These are phyloP conservation scores for Delonix regia DNA, from an alignment of 306 rosid genomes.

Conservation along the genomic window DNA sequence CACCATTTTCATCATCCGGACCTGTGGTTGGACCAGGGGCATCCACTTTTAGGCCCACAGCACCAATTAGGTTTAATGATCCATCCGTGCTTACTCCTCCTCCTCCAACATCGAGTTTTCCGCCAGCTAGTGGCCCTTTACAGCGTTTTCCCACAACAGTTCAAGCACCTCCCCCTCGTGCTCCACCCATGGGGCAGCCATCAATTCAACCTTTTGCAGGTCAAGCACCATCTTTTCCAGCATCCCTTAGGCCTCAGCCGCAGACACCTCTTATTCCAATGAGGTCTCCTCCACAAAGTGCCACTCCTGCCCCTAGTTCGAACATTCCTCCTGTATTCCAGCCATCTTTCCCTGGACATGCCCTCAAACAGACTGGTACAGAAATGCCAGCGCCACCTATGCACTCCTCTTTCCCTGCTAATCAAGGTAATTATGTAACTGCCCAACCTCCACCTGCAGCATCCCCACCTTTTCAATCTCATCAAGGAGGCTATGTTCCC, in stretches of 20 bases:
- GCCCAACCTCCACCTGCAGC: conserved; percentile 39
- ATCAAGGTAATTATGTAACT: conserved; percentile 61
- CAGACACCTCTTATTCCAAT: conserved; percentile 58
- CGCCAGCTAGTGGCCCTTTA: conserved; percentile 51
- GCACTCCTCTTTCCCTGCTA: conserved; percentile 58
- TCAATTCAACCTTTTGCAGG: conserved; percentile 46
- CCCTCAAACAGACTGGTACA: conserved; percentile 53
- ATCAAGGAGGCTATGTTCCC: conserved; percentile 70
- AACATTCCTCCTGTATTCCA: conserved; percentile 55
- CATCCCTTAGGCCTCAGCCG: conserved; percentile 48
- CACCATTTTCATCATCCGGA: conserved; percentile 55
- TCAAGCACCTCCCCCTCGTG: conserved; percentile 48
- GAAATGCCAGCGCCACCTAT: conserved; percentile 59
- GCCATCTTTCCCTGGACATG: conserved; percentile 72
- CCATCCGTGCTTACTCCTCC: conserved; percentile 73
- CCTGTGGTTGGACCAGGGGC: conserved; percentile 57
- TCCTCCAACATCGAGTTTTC: conserved; percentile 54
- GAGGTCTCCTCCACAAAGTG: conserved; percentile 64
- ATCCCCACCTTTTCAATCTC: conserved; percentile 57
- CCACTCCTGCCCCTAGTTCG: conserved; percentile 43
- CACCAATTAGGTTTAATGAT: conserved; percentile 65
- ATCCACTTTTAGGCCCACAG: conserved; percentile 63
- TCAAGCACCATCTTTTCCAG: conserved; percentile 56
- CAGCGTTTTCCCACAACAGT: conserved; percentile 54
- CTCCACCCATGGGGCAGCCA: conserved; percentile 58